These are phyloP conservation scores for Alternaria consortialis DNA, from an alignment of 2,329 filamentous ascomycete genomes.

Conservation along the genomic window DNA sequence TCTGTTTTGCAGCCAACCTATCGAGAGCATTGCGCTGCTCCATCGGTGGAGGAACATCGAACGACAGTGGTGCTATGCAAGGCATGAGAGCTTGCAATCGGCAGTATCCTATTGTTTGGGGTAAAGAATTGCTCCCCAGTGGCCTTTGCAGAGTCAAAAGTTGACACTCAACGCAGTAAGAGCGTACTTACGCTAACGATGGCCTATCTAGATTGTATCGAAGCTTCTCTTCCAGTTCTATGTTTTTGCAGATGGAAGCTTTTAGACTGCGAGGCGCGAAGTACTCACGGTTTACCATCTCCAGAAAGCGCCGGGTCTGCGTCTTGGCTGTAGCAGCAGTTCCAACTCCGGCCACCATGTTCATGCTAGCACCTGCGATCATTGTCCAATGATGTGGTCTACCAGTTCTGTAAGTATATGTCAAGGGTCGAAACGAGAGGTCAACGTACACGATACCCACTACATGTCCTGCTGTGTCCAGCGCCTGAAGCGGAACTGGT, in stretches of 20 bases:
- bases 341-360: background rate
- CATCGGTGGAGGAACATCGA: background rate
- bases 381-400: background rate
- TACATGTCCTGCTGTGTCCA: background rate
- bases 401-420: background rate
- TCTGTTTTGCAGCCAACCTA: background rate
- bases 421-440: no score
- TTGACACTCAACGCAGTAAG: no score
- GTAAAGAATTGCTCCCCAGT: no score
- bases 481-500: background rate
- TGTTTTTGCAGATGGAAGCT: background rate
- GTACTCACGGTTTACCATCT: background rate
- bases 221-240: background rate
- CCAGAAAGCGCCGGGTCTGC: background rate
- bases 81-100: background rate
- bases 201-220: background rate
- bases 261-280: background rate
- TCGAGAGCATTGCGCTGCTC: background rate
- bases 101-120: background rate
- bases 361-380: background rate
- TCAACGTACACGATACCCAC: no score
- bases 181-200: no score
- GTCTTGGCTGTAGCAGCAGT: background rate
- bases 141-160: no score
- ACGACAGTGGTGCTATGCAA: background rate